Evolutionary conservation across 2,329 filamentous ascomycete species (phyloP).

Genomic region (Venturia asperata): DNA sequence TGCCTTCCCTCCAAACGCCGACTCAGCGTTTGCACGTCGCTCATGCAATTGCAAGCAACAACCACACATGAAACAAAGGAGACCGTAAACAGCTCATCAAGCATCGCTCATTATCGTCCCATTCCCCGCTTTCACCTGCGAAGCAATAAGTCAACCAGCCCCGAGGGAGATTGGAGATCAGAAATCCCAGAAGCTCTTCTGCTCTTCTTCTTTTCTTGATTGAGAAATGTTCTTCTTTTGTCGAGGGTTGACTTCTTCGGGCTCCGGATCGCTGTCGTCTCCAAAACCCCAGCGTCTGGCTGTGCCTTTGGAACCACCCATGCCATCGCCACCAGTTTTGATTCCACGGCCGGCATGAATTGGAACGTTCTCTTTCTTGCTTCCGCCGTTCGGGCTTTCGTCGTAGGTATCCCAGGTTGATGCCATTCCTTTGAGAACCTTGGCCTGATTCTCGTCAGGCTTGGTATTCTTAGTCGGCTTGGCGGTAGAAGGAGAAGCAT

Average conservation of each 20-base stretch:
- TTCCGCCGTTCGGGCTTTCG: constrained; percentile 19
- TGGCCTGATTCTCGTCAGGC: constrained; percentile 54
- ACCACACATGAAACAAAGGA: neutral
- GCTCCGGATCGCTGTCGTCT: constrained; percentile 29
- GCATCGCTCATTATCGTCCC: constrained; percentile 4
- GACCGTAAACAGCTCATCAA: constrained; percentile 14
- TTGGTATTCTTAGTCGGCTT: constrained; percentile 33
- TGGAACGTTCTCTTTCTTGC: constrained; percentile 25
- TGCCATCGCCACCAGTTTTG: constrained; percentile 36
- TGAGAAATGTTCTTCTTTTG: constrained; percentile 20
- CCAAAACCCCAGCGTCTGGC: constrained; percentile 37
- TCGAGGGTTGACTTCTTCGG: constrained; percentile 16
- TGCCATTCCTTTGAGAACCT: constrained; percentile 52
- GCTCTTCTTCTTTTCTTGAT: constrained; percentile 22
- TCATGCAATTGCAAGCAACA: neutral
- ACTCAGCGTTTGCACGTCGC: neutral
- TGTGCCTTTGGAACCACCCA: constrained; percentile 34
- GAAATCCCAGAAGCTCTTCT: constrained; percentile 30
- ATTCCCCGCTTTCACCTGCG: neutral
- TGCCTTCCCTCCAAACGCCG: neutral
- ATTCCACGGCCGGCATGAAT: constrained; percentile 26
- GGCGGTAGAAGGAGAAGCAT: constrained; percentile 51
- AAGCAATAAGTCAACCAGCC: neutral
- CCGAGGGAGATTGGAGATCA: constrained; percentile 17
- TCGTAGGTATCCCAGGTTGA: constrained; percentile 41